A percentile compares a stretch with the other conserved stretches of the same genome.
phyloP scores from a whole-genome alignment of 495 filamentous ascomycete species.

The Penicillium goetzii region DNA sequence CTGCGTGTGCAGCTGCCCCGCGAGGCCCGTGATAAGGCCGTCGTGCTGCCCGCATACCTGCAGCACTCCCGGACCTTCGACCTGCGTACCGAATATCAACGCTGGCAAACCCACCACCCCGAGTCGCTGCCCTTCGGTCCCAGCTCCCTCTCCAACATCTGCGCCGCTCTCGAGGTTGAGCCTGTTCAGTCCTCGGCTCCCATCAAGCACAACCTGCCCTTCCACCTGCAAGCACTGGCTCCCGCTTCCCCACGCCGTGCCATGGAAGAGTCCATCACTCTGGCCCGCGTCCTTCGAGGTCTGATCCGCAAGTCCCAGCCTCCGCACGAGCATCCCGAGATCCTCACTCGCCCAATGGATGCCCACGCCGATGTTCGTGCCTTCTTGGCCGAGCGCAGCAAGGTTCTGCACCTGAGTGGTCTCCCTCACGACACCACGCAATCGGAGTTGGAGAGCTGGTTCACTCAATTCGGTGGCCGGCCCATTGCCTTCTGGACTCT shows the following conservation, averaged over 20 bases:
- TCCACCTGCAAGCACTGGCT: slow-evolving; percentile 94
- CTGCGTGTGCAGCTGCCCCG: slow-evolving; percentile 95
- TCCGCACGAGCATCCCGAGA: slow-evolving; percentile 87
- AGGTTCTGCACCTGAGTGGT: slow-evolving; percentile 96
- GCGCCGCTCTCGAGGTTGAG: slow-evolving; percentile 95
- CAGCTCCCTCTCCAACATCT: slow-evolving; percentile 93
- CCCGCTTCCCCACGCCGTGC: slow-evolving; percentile 96
- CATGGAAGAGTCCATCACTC: slow-evolving; percentile 95
- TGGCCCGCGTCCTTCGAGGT: slow-evolving; percentile 88
- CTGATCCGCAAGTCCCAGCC: slow-evolving; percentile 96
- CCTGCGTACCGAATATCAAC: slow-evolving; percentile 93
- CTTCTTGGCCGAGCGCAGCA: slow-evolving; percentile 92
- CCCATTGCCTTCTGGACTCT: slow-evolving; percentile 99
- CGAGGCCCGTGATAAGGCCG: slow-evolving; percentile 96
- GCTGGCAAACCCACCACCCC: slow-evolving; percentile 97
- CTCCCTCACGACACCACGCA: slow-evolving; percentile 98
- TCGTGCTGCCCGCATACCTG: slow-evolving; percentile 93
- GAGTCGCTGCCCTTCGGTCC: slow-evolving; percentile 97
- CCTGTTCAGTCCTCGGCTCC: slow-evolving; percentile 94
- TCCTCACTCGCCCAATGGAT: slow-evolving; percentile 93
- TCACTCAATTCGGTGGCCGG: slow-evolving; percentile 95
- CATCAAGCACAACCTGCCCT: slow-evolving; percentile 97
- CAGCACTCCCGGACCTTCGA: slow-evolving; percentile 98
- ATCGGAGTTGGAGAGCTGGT: slow-evolving; percentile 98
- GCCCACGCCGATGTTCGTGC: slow-evolving; percentile 95